Base-by-base conservation (phyloP, 352 stramenopile genomes). In the Phytophthora vignae region DNA sequence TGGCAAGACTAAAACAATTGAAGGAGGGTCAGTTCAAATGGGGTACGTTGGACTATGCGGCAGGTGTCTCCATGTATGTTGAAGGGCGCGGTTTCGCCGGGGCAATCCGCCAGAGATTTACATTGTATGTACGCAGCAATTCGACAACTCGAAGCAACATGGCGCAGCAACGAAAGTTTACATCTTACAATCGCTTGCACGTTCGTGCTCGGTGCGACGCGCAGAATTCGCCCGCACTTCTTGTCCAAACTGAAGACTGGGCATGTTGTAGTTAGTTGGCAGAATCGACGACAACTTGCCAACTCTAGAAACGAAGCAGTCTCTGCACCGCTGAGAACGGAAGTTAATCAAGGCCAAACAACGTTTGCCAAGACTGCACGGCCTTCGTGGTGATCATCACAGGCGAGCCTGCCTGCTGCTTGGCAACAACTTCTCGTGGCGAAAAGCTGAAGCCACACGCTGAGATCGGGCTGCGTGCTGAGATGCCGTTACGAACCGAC, bases 401-500 rank as follows among this genome's bases (percentile, higher is more conserved):
- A 21, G 42, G 42, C 12, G 6, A 10, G 17, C 12, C 7, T 49
- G 15, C 42, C 15, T 21, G 42, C 42, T 22, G 42, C 42, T 49
- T 49, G 42, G 42, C 42, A 49, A 49, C 42, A 49, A 49, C 15
- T 49, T 53, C 46, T 27, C 46, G 46, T 49, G 42, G 42, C 42
- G 42, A 50, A 50, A 54, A 54, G 19, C 48, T 54, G 48, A 54
- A 54, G 19, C 48, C 8, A 25, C 48, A 54, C 48, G 19, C 19
- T 54, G 31, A 62, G 33, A 62, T 62, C 12, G 56, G 36, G 36
- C 19, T 2, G 38, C 38, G 7, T 29, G 19, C 52, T 58, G 52
- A 44, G 52, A 44, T 58, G 38, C 22, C 17, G 44, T 49, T 64
- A 64, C 58, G 58, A 64, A 46, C 15, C 21, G 21, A 62, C 56